Evolutionary conservation across 225 moss, liverwort and hornwort genomes (phyloP).

Genomic region (Thuidium tamariscinum): DNA sequence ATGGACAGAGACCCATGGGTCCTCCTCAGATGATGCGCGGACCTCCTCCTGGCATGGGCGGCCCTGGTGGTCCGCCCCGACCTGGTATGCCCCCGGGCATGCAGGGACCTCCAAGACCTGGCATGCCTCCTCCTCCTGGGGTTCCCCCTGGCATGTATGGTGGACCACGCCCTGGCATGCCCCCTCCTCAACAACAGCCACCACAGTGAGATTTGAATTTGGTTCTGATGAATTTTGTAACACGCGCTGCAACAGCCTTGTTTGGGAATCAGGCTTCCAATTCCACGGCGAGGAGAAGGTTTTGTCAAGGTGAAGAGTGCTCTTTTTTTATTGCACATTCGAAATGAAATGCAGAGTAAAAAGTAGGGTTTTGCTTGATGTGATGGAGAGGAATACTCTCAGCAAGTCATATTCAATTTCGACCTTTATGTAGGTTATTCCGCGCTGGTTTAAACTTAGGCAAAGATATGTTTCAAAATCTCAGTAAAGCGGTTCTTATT

Average conservation of each 20-base stretch:
- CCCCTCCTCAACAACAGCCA: conserved; percentile 61
- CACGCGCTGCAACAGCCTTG: background rate
- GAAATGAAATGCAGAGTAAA: background rate
- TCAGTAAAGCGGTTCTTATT: conserved; percentile 1
- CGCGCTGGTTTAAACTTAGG: background rate
- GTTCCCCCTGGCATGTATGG: conserved; percentile 83
- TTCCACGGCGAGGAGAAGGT: background rate
- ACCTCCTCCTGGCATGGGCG: conserved; percentile 81
- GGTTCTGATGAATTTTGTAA: background rate
- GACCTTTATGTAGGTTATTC: background rate
- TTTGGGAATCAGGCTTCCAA: background rate
- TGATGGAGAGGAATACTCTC: background rate
- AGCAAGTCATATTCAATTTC: background rate
- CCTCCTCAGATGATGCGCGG: conserved; percentile 99
- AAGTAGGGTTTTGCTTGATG: background rate
- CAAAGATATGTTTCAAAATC: background rate
- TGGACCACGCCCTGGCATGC: conserved; percentile 88
- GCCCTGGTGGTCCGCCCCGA: conserved; percentile 69
- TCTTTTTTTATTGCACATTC: background rate
- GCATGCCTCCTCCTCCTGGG: conserved; percentile 67
- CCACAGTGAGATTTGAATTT: conserved; percentile 7
- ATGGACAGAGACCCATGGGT: conserved; percentile 82
- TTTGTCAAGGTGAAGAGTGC: background rate
- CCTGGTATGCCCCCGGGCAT: conserved; percentile 95
- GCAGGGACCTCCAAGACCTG: conserved; percentile 75